Evolutionary conservation across 352 stramenopile genomes (phyloP).

Genomic region (Phytophthora agathidicida): DNA sequence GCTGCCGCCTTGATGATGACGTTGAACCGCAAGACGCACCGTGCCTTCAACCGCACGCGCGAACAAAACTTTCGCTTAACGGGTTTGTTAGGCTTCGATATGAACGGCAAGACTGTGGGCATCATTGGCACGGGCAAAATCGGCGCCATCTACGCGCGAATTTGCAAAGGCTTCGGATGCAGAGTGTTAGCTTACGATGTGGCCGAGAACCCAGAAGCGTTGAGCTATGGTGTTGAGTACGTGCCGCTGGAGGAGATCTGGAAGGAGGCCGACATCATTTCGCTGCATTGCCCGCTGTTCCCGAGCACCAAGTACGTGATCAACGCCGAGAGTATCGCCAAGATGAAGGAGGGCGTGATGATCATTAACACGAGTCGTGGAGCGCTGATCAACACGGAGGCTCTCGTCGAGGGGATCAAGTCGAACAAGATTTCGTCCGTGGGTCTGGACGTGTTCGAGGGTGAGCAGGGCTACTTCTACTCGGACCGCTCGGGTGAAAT

Average conservation of each 20-base stretch:
- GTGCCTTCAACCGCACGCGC: constrained; percentile 72
- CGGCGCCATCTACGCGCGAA: constrained; percentile 51
- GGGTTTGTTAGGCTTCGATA: constrained; percentile 55
- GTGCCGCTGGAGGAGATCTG: constrained; percentile 62
- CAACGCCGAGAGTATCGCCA: constrained; percentile 75
- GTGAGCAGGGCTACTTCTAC: constrained; percentile 81
- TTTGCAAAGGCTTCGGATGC: constrained; percentile 33
- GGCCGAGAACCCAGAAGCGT: constrained; percentile 50
- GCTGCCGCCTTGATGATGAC: constrained; percentile 76
- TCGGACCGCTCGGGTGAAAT: constrained; percentile 72
- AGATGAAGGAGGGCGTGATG: constrained; percentile 91
- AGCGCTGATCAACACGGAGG: constrained; percentile 84
- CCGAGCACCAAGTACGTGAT: constrained; percentile 85
- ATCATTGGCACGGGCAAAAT: constrained; percentile 61
- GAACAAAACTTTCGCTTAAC: constrained; percentile 80
- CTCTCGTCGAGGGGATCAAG: constrained; percentile 82
- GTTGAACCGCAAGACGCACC: constrained; percentile 80
- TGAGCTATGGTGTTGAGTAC: constrained; percentile 39
- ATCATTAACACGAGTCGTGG: constrained; percentile 93
- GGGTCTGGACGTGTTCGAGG: constrained; percentile 90
- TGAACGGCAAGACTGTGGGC: constrained; percentile 76
- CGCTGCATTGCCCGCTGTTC: constrained; percentile 87
- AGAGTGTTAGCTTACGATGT: constrained; percentile 76
- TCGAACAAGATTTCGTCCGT: constrained; percentile 74
- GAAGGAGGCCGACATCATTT: constrained; percentile 83